Conservation (phyloP, 345 rosid species). For the Raphanus raphanistrum region DNA sequence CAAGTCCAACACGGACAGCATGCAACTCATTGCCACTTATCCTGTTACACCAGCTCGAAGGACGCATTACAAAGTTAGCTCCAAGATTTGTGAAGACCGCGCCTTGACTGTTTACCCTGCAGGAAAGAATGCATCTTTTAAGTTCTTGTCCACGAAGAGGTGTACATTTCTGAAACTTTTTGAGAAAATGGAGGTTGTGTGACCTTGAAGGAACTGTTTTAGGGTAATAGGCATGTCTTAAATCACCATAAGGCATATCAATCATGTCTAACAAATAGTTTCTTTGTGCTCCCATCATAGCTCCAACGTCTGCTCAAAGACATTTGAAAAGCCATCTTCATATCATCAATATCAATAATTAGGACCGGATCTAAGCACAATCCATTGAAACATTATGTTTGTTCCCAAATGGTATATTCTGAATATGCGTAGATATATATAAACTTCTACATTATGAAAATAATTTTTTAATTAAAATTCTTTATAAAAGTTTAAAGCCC, state of each 20-base stretch:
- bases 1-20: neutral
- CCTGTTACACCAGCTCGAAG: conserved; percentile 21
- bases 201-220: conserved; percentile 31
- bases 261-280: conserved; percentile 32
- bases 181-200: neutral
- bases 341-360: neutral
- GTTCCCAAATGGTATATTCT: neutral
- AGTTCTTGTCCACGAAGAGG: neutral
- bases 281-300: conserved; percentile 15
- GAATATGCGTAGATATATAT: too few species aligned
- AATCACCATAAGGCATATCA: conserved; percentile 16
- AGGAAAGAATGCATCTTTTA: neutral
- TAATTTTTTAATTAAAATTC: too few species aligned
- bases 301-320: conserved; percentile 24
- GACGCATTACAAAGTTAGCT: conserved; percentile 27
- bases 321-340: neutral
- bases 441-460: neutral
- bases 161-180: neutral
- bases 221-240: conserved; percentile 27
- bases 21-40: neutral
- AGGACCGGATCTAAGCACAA: neutral
- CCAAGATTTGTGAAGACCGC: conserved; percentile 11
- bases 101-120: conserved; percentile 19
- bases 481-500: neutral
- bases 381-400: neutral